These are phyloP conservation scores for Chaetomiaceae sp. DNA, from an alignment of 2,329 filamentous ascomycete species.

Conservation along the genomic window DNA sequence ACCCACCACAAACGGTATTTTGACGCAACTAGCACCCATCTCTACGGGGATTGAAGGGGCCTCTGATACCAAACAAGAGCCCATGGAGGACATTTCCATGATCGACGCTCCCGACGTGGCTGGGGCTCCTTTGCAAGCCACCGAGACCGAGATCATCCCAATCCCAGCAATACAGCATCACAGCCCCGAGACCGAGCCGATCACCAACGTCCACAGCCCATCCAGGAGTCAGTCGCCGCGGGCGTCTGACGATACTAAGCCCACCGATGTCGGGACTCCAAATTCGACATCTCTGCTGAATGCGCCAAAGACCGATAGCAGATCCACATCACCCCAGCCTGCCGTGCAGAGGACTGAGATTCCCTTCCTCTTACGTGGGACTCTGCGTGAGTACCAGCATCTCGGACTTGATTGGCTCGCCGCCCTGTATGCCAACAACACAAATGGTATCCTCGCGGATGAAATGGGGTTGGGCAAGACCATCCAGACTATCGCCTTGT, in stretches of 20 bases:
- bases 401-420: conserved; percentile 97
- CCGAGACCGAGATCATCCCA: conserved; percentile 28
- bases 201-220: conserved; percentile 42
- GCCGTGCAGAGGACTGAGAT: conserved; percentile 61
- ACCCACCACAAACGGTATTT: neutral
- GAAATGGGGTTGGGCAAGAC: conserved; percentile 99
- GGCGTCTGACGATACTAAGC: conserved; percentile 50
- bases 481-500: conserved; percentile 90
- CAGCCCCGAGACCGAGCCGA: conserved; percentile 41
- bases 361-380: conserved; percentile 80
- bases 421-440: conserved; percentile 83
- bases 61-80: neutral
- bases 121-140: conserved; percentile 11
- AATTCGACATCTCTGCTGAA: conserved; percentile 37
- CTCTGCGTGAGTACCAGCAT: conserved; percentile 90
- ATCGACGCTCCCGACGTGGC: conserved; percentile 17
- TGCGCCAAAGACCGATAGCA: conserved; percentile 31
- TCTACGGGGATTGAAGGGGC: neutral
- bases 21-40: too few species aligned
- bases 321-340: conserved; percentile 33
- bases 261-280: conserved; percentile 45
- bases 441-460: conserved; percentile 93
- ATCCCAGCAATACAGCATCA: conserved; percentile 30
- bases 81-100: conserved; percentile 27
- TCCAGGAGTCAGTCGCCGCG: conserved; percentile 45